Evolutionary conservation across 805 yeast species (phyloP).

Genomic region (Pachysolen tannophilus): DNA sequence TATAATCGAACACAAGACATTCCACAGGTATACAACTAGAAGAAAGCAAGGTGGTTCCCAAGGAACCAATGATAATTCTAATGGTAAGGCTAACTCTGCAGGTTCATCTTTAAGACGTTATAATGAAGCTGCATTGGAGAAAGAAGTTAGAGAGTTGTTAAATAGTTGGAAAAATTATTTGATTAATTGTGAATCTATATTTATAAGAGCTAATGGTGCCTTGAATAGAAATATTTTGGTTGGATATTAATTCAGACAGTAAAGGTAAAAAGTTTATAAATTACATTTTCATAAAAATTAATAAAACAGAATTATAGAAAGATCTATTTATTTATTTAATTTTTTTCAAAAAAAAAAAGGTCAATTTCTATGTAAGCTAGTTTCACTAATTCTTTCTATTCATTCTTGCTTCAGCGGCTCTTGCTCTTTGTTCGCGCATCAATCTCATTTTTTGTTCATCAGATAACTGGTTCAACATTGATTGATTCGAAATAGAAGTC

Average conservation of each 20-base stretch:
- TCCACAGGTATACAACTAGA: slow-evolving; percentile 92
- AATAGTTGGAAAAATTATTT: slow-evolving; percentile 56
- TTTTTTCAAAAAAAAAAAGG: not conserved
- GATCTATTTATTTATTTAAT: not conserved
- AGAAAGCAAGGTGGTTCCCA: slow-evolving; percentile 98
- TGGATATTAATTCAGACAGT: slow-evolving; percentile 46
- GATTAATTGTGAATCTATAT: slow-evolving; percentile 59
- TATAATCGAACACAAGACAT: slow-evolving; percentile 70
- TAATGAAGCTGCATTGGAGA: slow-evolving; percentile 75
- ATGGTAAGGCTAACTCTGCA: slow-evolving; percentile 94
- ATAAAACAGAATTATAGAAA: slow-evolving; percentile 13
- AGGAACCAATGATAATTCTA: slow-evolving; percentile 82
- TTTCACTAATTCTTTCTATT: slow-evolving; percentile 18
- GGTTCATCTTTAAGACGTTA: slow-evolving; percentile 86
- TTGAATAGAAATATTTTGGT: slow-evolving; percentile 55
- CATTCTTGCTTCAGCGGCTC: slow-evolving; percentile 92
- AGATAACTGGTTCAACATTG: slow-evolving; percentile 25
- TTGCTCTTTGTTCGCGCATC: slow-evolving; percentile 90
- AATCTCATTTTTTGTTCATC: slow-evolving; percentile 63
- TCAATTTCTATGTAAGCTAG: not conserved
- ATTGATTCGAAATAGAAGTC: slow-evolving; percentile 16
- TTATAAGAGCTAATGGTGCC: slow-evolving; percentile 73
- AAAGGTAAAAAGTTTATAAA: slow-evolving; percentile 22
- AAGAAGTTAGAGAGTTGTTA: slow-evolving; percentile 69
- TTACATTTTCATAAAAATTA: slow-evolving; percentile 32